Evolutionary conservation across 257 asterid species (phyloP).

Genomic region (Primulina eburnea): DNA sequence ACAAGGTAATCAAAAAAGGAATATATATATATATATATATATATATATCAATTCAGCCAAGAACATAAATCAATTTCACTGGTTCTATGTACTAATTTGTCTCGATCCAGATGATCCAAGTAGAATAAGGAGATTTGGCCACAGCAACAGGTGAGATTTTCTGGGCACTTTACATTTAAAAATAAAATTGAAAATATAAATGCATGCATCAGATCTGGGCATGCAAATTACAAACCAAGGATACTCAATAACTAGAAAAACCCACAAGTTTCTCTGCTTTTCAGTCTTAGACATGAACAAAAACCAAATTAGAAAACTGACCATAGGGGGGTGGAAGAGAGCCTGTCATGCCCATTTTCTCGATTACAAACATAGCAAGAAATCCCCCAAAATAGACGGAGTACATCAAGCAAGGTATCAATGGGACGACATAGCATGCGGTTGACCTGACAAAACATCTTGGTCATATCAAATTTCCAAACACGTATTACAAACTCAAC

Average conservation of each 20-base stretch:
- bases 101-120: not conserved
- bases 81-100: slow-evolving; percentile 8
- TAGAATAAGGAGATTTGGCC: slow-evolving; percentile 2
- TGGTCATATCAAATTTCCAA: slow-evolving; percentile 27
- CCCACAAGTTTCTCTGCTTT: slow-evolving; percentile 18
- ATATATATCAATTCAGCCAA: slow-evolving; percentile 17
- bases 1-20: slow-evolving; percentile 6
- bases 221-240: not conserved
- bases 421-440: slow-evolving; percentile 68
- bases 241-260: slow-evolving; percentile 20
- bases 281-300: slow-evolving; percentile 13
- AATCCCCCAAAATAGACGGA: slow-evolving; percentile 90
- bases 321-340: slow-evolving; percentile 94
- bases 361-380: slow-evolving; percentile 72
- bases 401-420: slow-evolving; percentile 73
- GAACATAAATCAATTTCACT: not conserved
- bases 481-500: slow-evolving; percentile 6
- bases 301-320: slow-evolving; percentile 37
- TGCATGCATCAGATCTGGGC: not conserved
- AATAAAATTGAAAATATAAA: too few relatives aligned
- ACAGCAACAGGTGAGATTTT: not conserved
- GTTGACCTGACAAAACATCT: slow-evolving; percentile 64
- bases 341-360: slow-evolving; percentile 98
- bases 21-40: too few relatives aligned
- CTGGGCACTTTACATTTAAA: not conserved